These are phyloP conservation scores for Lonicera japonica DNA, from an alignment of 129 eudicot species.

Conservation along the genomic window DNA sequence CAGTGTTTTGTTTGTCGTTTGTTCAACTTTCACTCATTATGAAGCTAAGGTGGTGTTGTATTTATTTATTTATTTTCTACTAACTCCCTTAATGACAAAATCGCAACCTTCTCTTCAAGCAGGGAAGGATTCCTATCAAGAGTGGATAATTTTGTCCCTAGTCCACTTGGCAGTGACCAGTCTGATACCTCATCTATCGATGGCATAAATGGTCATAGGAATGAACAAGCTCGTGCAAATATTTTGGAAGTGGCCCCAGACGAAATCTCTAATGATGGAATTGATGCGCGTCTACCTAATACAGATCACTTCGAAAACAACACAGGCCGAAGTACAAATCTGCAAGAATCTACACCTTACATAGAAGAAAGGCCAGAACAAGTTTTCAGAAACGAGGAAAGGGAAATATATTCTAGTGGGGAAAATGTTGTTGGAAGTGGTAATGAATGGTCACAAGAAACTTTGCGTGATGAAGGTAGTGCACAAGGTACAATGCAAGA, in stretches of 20 bases:
- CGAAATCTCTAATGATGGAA: slow-evolving; percentile 22
- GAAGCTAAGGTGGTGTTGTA: too few species aligned
- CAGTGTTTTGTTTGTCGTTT: neutral
- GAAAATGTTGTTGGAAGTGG: slow-evolving; percentile 1
- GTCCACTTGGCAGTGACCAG: slow-evolving; percentile 27
- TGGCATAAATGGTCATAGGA: slow-evolving; percentile 16
- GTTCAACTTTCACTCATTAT: neutral
- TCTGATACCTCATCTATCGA: slow-evolving; percentile 31
- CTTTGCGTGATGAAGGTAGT: slow-evolving; percentile 11
- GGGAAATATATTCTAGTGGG: slow-evolving; percentile 9
- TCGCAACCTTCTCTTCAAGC: slow-evolving; percentile 18
- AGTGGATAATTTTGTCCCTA: slow-evolving; percentile 30
- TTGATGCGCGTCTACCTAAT: slow-evolving; percentile 6
- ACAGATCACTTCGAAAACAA: slow-evolving; percentile 14
- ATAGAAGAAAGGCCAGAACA: slow-evolving; percentile 17
- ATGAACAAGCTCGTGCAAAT: slow-evolving; percentile 27
- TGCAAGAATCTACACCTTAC: slow-evolving; percentile 14
- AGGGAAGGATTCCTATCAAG: slow-evolving; percentile 81
- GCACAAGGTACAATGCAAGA: slow-evolving; percentile 2
- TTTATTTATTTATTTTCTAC: neutral
- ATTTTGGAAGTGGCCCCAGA: slow-evolving; percentile 17
- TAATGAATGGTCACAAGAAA: slow-evolving; percentile 15
- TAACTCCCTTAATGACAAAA: slow-evolving; percentile 2
- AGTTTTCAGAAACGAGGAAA: slow-evolving; percentile 9
- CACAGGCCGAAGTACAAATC: slow-evolving; percentile 6